phyloP scores from a whole-genome alignment of 805 yeast genomes.

The Yamadazyma sp. region DNA sequence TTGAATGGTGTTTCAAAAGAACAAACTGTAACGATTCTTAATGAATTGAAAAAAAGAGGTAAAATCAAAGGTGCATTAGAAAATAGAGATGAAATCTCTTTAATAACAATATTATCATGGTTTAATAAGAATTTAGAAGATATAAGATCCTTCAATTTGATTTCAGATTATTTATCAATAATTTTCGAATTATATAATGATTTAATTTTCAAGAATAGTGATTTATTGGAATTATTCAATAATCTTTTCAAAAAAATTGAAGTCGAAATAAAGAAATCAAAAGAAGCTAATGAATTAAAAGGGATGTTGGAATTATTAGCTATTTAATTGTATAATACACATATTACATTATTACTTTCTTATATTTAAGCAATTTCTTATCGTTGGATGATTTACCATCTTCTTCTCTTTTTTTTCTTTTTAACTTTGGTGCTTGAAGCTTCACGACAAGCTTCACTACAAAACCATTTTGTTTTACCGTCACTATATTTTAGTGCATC shows the following conservation, averaged over 20 bases:
- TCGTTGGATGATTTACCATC: conserved; percentile 5
- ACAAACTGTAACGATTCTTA: conserved; percentile 74
- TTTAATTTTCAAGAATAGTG: conserved; percentile 70
- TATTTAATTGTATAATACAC: conserved; percentile 33
- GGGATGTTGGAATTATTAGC: conserved; percentile 92
- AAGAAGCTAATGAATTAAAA: conserved; percentile 83
- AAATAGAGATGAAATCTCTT: conserved; percentile 79
- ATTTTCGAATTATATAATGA: conserved; percentile 73
- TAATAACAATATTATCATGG: conserved; percentile 89
- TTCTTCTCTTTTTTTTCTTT: conserved; percentile 6
- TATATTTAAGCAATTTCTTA: conserved; percentile 7
- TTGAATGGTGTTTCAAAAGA: conserved; percentile 76
- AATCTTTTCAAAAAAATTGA: conserved; percentile 60
- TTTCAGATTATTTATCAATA: conserved; percentile 67
- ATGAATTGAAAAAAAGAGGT: conserved; percentile 85
- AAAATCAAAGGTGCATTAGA: conserved; percentile 78
- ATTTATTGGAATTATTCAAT: conserved; percentile 68
- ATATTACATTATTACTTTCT: conserved; percentile 1
- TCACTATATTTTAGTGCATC: conserved; percentile 34
- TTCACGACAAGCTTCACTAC: conserved; percentile 30
- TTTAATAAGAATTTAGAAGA: conserved; percentile 74
- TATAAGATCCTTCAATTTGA: conserved; percentile 60
- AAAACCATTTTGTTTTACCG: conserved; percentile 38
- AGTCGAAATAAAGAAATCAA: conserved; percentile 70
- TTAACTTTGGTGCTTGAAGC: not conserved